Conservation (phyloP, 148 eudicot genomes). For the Rhododendron ovatum region DNA sequence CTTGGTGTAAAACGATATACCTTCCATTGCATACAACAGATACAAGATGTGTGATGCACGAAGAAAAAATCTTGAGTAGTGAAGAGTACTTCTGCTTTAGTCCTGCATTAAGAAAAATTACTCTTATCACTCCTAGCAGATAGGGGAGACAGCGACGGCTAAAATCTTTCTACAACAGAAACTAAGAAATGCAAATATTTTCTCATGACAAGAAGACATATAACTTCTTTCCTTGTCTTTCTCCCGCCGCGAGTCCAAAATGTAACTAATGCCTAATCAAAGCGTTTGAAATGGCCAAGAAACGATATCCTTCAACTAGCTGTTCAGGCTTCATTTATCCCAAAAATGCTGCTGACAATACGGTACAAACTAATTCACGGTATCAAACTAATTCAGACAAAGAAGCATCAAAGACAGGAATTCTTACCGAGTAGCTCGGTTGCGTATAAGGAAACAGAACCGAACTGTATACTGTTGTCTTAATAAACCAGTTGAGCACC, state of each 20-base stretch:
- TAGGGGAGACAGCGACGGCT: not conserved
- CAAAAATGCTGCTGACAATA: not conserved
- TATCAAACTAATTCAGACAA: not conserved
- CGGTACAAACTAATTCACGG: too few relatives aligned
- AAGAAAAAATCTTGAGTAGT: slow-evolving; percentile 41
- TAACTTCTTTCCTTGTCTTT: not conserved
- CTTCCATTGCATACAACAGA: slow-evolving; percentile 49
- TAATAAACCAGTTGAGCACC: not conserved
- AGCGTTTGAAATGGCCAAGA: not conserved
- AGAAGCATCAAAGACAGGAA: not conserved
- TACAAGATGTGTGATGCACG: slow-evolving; percentile 42
- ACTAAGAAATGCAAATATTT: not conserved
- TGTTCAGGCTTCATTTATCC: not conserved
- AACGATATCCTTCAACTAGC: not conserved
- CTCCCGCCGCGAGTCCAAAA: not conserved
- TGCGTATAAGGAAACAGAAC: not conserved
- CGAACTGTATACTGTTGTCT: not conserved
- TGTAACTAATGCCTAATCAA: not conserved
- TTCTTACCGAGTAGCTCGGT: not conserved
- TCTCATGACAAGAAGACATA: not conserved
- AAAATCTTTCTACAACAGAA: not conserved
- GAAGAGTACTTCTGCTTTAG: slow-evolving; percentile 38
- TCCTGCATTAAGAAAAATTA: slow-evolving; percentile 33
- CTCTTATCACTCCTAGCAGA: not conserved
- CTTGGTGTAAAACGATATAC: slow-evolving; percentile 23